Conservation (phyloP, 2,329 filamentous ascomycete genomes). For the Monosporascus sp. region DNA sequence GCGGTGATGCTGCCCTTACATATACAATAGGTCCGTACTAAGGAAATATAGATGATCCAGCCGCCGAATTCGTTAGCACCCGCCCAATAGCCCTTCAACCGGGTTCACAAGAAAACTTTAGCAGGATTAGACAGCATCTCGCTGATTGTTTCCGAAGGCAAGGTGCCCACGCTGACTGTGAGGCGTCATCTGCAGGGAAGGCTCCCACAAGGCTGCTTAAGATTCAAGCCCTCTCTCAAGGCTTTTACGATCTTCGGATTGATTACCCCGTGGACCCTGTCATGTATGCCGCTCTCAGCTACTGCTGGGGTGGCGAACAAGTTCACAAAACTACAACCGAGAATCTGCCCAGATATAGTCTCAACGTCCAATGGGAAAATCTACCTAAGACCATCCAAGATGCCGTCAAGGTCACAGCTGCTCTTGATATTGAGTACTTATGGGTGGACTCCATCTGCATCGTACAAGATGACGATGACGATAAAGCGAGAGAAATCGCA, state of each 20-base stretch:
- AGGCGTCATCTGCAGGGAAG: neutral
- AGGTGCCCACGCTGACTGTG: neutral
- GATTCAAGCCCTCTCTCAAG: neutral
- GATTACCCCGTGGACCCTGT: neutral
- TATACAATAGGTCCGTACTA: neutral
- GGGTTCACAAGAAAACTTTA: neutral
- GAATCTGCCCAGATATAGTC: neutral
- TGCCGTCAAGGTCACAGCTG: neutral
- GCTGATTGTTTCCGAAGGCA: neutral
- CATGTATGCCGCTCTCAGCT: neutral
- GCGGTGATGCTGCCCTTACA: neutral
- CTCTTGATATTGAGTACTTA: neutral
- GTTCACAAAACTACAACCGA: neutral
- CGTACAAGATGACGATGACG: neutral
- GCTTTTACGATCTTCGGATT: neutral
- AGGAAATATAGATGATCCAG: neutral
- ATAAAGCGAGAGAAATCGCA: neutral
- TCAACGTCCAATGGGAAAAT: neutral
- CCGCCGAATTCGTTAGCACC: neutral
- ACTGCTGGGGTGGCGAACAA: neutral
- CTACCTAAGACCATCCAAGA: neutral
- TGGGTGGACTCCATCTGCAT: neutral
- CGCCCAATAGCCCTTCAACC: neutral
- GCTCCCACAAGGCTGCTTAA: neutral
- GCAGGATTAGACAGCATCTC: neutral